Evolutionary conservation across 2,329 filamentous ascomycete species (phyloP).

Genomic region (Lomentospora prolificans): DNA sequence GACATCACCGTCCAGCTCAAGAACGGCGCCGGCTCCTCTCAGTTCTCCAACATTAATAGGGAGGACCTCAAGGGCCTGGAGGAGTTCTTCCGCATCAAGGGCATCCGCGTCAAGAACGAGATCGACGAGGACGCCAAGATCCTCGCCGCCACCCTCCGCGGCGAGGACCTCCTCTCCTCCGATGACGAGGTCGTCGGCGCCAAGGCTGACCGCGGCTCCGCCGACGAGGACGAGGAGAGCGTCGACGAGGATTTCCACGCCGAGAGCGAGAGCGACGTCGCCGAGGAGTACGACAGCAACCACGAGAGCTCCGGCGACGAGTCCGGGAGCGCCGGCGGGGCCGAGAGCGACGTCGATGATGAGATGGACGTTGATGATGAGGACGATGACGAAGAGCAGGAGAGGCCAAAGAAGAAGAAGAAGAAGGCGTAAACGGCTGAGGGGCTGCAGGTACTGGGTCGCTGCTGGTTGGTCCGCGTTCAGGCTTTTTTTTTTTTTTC

Average conservation of each 20-base stretch:
- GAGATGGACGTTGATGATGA: conserved; percentile 32
- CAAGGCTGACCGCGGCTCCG: conserved; percentile 72
- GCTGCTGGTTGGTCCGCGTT: too few relatives aligned
- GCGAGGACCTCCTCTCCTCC: conserved; percentile 73
- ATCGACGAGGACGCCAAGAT: conserved; percentile 85
- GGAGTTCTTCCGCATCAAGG: conserved; percentile 93
- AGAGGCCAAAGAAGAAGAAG: conserved; percentile 42
- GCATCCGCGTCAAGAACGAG: conserved; percentile 93
- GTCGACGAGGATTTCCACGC: conserved; percentile 93
- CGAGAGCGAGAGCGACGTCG: conserved; percentile 87
- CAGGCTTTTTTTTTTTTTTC: neutral
- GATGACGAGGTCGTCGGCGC: conserved; percentile 69
- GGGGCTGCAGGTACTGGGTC: conserved; percentile 6
- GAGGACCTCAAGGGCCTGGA: conserved; percentile 97
- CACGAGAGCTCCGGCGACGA: conserved; percentile 77
- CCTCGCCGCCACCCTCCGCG: conserved; percentile 71
- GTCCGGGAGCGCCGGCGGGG: conserved; percentile 42
- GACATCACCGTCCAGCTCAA: conserved; percentile 93
- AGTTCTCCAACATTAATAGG: conserved; percentile 98
- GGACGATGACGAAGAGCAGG: conserved; percentile 31
- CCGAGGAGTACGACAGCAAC: conserved; percentile 87
- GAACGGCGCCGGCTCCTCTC: conserved; percentile 73
- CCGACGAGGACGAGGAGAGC: conserved; percentile 92
- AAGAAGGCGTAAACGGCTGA: conserved; percentile 10
- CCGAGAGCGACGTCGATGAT: conserved; percentile 36